Evolutionary conservation across 345 rosid genomes (phyloP).

Genomic region (Gossypium raimondii): DNA sequence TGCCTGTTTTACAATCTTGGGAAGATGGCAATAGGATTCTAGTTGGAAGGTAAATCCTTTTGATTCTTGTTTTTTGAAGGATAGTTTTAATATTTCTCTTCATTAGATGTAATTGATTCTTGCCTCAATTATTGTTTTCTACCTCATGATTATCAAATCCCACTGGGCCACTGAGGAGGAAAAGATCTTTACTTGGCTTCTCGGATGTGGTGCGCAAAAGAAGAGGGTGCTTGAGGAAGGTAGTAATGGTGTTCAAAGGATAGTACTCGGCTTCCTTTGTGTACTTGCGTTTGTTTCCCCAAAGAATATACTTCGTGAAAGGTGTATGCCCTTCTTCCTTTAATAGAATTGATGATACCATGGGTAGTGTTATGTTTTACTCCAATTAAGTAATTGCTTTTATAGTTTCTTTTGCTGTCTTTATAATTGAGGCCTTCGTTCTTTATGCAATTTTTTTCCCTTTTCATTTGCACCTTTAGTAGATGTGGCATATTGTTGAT

Average conservation of each 20-base stretch:
- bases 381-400: background rate
- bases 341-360: slow-evolving; percentile 32
- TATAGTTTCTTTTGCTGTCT: background rate
- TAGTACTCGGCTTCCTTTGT: background rate
- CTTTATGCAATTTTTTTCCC: background rate
- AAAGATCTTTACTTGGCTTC: background rate
- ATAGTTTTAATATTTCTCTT: background rate
- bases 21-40: slow-evolving; percentile 17
- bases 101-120: background rate
- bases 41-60: slow-evolving; percentile 14
- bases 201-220: background rate
- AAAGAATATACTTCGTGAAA: slow-evolving; percentile 22
- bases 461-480: background rate
- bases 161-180: background rate
- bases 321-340: slow-evolving; percentile 29
- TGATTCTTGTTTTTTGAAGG: background rate
- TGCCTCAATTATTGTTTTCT: background rate
- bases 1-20: slow-evolving; percentile 15
- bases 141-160: background rate
- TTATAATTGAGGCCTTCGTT: background rate
- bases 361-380: slow-evolving; percentile 24
- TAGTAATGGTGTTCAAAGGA: background rate
- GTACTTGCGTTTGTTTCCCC: slow-evolving; percentile 12
- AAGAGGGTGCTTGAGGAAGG: background rate
- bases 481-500: background rate